phyloP scores from a whole-genome alignment of 805 yeast genomes.

The Clavispora carvajalis region DNA sequence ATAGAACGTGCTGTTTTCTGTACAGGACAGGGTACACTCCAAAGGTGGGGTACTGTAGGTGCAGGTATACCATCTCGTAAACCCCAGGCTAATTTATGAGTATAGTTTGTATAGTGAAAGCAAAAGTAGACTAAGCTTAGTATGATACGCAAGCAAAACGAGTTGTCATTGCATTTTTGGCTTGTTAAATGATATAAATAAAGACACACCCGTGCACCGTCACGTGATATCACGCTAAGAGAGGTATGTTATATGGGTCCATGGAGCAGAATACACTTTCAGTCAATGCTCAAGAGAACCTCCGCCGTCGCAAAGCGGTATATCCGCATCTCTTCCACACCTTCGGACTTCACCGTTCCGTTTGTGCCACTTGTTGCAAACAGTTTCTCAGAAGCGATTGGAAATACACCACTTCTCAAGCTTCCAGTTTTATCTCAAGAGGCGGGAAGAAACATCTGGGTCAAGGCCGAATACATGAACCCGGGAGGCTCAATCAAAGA shows the following conservation, averaged over 20 bases:
- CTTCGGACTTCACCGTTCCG: constrained; percentile 27
- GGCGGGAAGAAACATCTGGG: constrained; percentile 71
- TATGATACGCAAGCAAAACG: too few species aligned
- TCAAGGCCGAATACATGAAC: constrained; percentile 88
- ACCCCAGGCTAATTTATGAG: too few species aligned
- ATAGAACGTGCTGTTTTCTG: too few species aligned
- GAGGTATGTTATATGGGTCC: neutral
- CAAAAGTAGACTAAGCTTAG: too few species aligned
- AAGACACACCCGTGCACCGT: neutral
- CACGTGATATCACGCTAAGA: neutral
- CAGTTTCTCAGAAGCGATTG: constrained; percentile 81
- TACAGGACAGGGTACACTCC: too few species aligned
- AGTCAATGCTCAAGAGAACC: neutral
- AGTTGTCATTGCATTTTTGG: too few species aligned
- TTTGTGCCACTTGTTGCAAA: constrained; percentile 63
- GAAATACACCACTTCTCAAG: constrained; percentile 83
- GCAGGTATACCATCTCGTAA: too few species aligned
- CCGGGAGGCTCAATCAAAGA: constrained; percentile 94
- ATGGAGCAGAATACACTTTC: neutral
- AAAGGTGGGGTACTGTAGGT: too few species aligned
- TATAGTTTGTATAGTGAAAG: too few species aligned
- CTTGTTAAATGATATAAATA: too few species aligned
- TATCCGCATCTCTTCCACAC: constrained; percentile 9
- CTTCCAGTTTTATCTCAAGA: constrained; percentile 52
- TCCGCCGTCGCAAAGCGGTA: constrained; percentile 5